Base-by-base conservation (phyloP, 108 stramenopile species). In the Bacterosira constricta region DNA sequence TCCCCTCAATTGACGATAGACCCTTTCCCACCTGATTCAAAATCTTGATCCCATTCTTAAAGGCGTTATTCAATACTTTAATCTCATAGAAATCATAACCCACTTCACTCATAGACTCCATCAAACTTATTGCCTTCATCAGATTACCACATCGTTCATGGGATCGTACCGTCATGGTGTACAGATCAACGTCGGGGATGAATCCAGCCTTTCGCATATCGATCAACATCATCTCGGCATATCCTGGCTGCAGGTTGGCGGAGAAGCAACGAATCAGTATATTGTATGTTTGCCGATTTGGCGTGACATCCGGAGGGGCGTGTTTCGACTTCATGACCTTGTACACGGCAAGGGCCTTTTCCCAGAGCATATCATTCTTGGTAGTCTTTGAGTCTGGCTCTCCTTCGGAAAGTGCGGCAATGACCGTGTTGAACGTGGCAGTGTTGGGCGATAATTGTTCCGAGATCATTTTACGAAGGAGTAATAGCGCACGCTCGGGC, bases 11-110 rank as follows among this genome's bases (percentile, higher is more conserved):
- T 0, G 61, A 52, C 29, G 71, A 42, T 27, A 87, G 65, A 13
- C 81, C 73, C 61, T 63, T 71, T 25, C 84, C 88, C 0, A 91
- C 88, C 46, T 62, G 63, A 66, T 86, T 93, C 56, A 82, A 75
- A 35, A 93, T 59, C 56, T 81, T 86, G 0, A 93, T 80, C 4
- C 76, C 88, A 50, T 83, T 87, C 51, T 90, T 90, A 55, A 93
- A 90, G 8, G 87, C 92, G 23, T 74, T 69, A 52, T 93, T 84
- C 27, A 93, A 72, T 12, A 89, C 87, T 49, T 85, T 83, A 13
- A 86, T 71, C 21, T 84, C 73, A 62, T 93, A 93, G 69, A 90
- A 93, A 68, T 88, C 85, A 63, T 85, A 89, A 18, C 92, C 92
- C 20, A 88, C 86, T 34, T 85, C 79, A 42, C 79, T 71, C 90